phyloP scores from a whole-genome alignment of 345 rosid genomes.

The Physaria fendleri region DNA sequence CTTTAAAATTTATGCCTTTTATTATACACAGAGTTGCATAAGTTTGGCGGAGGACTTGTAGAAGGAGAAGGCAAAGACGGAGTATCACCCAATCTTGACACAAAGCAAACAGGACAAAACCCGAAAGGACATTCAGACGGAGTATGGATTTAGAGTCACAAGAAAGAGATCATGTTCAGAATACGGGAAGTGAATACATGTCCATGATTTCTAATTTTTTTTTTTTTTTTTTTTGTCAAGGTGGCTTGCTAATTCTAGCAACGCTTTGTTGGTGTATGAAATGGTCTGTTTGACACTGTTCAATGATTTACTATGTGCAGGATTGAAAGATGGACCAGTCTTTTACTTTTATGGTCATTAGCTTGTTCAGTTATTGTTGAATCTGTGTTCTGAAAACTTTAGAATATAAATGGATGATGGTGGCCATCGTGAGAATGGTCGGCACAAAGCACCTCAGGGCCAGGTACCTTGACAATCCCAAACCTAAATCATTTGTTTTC shows the following conservation, averaged over 20 bases:
- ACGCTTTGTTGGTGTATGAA: not conserved
- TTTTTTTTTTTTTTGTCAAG: not conserved
- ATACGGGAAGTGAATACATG: no score
- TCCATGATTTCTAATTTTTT: no score
- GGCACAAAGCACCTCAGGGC: conserved; percentile 78
- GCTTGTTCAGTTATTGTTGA: not conserved
- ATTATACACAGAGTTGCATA: conserved; percentile 60
- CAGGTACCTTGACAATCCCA: conserved; percentile 50
- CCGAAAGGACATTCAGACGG: conserved; percentile 50
- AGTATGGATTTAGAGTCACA: no score
- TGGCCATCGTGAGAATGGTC: conserved; percentile 89
- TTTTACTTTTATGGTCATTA: not conserved
- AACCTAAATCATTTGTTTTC: not conserved
- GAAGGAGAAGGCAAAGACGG: conserved; percentile 59
- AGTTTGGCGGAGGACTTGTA: conserved; percentile 75
- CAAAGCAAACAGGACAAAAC: conserved; percentile 56
- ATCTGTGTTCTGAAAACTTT: not conserved
- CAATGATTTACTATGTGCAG: conserved; percentile 13
- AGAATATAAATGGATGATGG: conserved; percentile 74
- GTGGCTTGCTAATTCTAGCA: not conserved
- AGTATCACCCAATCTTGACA: conserved; percentile 43
- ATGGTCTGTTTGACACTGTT: not conserved
- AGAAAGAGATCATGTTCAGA: not conserved
- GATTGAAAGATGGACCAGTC: conserved; percentile 13
- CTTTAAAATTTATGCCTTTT: conserved; percentile 6